Conservation (phyloP, 164 flowering plant species). For the Akebia trifoliata region DNA sequence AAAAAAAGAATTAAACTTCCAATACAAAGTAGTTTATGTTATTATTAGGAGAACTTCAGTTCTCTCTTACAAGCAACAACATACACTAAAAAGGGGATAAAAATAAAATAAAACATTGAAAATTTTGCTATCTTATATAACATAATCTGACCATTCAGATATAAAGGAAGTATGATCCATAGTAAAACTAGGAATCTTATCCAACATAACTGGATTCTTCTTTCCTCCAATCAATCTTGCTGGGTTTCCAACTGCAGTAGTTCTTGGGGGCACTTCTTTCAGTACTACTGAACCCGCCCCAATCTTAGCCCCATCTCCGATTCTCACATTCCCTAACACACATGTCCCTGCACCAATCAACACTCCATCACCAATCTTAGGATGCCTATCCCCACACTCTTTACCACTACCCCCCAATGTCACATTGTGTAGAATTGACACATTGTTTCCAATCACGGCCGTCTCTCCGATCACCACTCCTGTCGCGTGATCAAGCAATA, state of each 20-base stretch:
- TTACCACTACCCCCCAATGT: constrained; percentile 82
- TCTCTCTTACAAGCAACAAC: too few species aligned
- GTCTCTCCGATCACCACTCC: constrained; percentile 80
- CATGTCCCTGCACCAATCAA: constrained; percentile 75
- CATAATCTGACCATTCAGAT: constrained; percentile 65
- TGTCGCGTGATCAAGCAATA: constrained; percentile 73
- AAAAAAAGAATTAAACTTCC: too few species aligned
- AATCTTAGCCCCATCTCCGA: constrained; percentile 80
- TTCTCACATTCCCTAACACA: constrained; percentile 58
- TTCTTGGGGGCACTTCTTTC: constrained; percentile 57
- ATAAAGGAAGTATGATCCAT: constrained; percentile 79
- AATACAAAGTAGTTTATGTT: too few species aligned
- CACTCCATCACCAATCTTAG: constrained; percentile 81
- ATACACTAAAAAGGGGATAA: too few species aligned
- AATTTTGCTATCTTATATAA: constrained; percentile 16
- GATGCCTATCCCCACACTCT: constrained; percentile 62
- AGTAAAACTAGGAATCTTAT: constrained; percentile 54
- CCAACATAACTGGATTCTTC: constrained; percentile 46
- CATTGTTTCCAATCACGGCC: constrained; percentile 64
- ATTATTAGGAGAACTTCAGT: too few species aligned
- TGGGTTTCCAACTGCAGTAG: constrained; percentile 78
- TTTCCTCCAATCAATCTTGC: constrained; percentile 70
- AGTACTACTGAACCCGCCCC: constrained; percentile 80
- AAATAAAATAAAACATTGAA: too few species aligned
- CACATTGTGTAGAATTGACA: constrained; percentile 69